These are phyloP conservation scores for Aschersonia sp. DNA, from an alignment of 2,329 filamentous ascomycete species.

Conservation along the genomic window DNA sequence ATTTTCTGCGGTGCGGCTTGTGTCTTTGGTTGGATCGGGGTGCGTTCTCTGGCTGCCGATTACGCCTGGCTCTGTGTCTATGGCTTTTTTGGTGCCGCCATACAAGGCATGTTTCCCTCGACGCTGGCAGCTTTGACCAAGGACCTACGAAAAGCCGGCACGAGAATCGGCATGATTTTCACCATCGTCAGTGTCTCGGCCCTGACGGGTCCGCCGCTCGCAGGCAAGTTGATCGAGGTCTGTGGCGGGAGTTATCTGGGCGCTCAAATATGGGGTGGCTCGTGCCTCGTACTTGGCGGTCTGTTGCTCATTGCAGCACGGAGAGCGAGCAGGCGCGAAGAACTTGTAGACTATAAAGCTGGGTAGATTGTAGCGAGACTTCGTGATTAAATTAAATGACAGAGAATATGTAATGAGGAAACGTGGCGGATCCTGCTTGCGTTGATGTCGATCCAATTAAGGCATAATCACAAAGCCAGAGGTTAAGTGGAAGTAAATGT, in stretches of 20 bases:
- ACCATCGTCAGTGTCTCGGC: conserved; percentile 39
- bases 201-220: conserved; percentile 39
- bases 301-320: conserved; percentile 15
- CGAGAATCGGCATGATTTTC: conserved; percentile 46
- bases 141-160: conserved; percentile 38
- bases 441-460: no score
- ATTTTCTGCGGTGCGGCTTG: conserved; percentile 29
- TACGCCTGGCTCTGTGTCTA: conserved; percentile 51
- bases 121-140: conserved; percentile 28
- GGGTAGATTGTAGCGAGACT: no score
- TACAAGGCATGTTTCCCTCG: conserved; percentile 54
- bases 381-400: no score
- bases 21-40: conserved; percentile 38
- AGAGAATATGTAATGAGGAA: no score
- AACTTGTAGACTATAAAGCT: neutral
- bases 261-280: conserved; percentile 36
- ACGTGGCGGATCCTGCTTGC: no score
- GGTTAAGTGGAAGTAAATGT: no score
- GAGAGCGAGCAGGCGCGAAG: neutral
- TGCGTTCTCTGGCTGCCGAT: conserved; percentile 16
- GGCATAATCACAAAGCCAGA: no score
- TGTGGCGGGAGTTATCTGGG: conserved; percentile 29
- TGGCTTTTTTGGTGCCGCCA: conserved; percentile 47
- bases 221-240: conserved; percentile 32
- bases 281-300: conserved; percentile 26